Conservation (phyloP, 345 rosid species). For the Clarkia xantiana region DNA sequence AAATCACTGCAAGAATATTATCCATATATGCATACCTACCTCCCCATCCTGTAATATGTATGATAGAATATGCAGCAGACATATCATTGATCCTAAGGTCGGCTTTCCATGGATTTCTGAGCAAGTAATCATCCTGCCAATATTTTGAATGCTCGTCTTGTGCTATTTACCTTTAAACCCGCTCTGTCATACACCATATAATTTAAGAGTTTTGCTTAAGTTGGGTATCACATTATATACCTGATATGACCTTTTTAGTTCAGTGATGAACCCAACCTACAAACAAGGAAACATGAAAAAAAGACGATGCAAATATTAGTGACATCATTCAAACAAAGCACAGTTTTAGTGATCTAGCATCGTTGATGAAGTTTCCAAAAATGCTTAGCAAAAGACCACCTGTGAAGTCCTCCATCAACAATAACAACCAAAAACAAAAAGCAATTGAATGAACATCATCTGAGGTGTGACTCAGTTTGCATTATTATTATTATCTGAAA, state of each 20-base stretch:
- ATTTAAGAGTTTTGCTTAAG: conserved; percentile 73
- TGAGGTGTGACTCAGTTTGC: conserved; percentile 1
- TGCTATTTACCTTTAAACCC: no score
- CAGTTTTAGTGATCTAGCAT: conserved; percentile 78
- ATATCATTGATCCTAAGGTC: no score
- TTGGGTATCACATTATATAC: conserved; percentile 95
- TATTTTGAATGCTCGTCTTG: no score
- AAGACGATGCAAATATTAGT: no score
- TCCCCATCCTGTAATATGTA: no score
- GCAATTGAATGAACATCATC: conserved; percentile 1
- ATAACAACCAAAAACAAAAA: not conserved
- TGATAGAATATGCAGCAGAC: no score
- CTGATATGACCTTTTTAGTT: conserved; percentile 87
- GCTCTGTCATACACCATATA: conserved; percentile 51
- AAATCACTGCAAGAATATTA: no score
- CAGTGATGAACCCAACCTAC: conserved; percentile 93
- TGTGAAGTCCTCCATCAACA: conserved; percentile 21
- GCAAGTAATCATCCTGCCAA: no score
- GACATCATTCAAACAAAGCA: no score
- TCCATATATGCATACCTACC: no score
- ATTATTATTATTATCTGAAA: not conserved
- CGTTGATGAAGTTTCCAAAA: conserved; percentile 73
- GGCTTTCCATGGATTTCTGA: no score
- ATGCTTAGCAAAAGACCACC: conserved; percentile 75
- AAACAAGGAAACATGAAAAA: not conserved